Evolutionary conservation across 2,329 filamentous ascomycete genomes (phyloP), one percentile per base, ranked within the genome.

Genomic region (Grosmannia serpens): DNA sequence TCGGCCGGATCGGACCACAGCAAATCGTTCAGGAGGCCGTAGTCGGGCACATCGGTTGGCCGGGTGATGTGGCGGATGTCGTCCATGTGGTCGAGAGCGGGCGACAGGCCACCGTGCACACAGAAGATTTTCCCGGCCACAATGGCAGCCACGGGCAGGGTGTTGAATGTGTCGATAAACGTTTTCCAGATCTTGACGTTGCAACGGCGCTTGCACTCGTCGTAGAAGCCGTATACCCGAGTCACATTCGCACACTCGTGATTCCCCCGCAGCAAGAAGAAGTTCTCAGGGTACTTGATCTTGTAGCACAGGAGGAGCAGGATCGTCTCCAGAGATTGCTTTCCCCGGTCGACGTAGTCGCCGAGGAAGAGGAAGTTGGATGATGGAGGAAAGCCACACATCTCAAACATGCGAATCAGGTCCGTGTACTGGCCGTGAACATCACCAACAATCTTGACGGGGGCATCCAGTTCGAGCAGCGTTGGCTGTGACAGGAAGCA

Each of bases 121-220:
- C 91, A 96, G 71, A 96, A 97, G 59, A 97, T 97, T 76, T 97
- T 97, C 64, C 89, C 90, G 2, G 91, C 92, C 44, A 97, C 91
- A 67, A 96, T 96, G n/a, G 92, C 85, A 50, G 92, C 92, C 67
- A 97, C 96, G 0, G 92, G 92, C 51, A 97, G 80, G 49, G 87
- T 91, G 71, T 97, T 97, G 79, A 97, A 97, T 29, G 89, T 94
- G 70, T 97, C 92, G 56, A 96, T 86, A 69, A 97, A 97, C 0
- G 90, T 95, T 77, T 97, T 97, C 92, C 92, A 97, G 58, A 95
- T 85, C 76, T 96, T 96, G 70, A 96, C 89, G 69, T 96, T 96
- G 77, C 89, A 96, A 62, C 92, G 83, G 64, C 92, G 83, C 76
- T 97, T 97, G 80, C 92, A 97, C 71, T 97, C 92, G 68, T 97